A percentile compares a stretch with the other conserved stretches of the same genome.
Conservation (phyloP, 2,329 filamentous ascomycete genomes). For the Balansia obtecta region DNA sequence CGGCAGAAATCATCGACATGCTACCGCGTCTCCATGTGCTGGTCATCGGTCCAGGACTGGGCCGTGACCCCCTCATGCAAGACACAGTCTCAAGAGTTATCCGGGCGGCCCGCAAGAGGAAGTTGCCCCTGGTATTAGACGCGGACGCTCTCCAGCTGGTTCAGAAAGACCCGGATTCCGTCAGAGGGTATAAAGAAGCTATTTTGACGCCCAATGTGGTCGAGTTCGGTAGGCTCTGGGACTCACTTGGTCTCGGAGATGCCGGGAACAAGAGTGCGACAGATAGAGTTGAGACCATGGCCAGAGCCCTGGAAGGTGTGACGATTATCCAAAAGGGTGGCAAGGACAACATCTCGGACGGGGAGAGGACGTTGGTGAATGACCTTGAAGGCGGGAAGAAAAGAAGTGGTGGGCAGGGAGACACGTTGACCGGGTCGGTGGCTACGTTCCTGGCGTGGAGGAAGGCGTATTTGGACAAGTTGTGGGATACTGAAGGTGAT, state of each 20-base stretch:
- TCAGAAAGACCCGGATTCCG: conserved; percentile 59
- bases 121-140: conserved; percentile 77
- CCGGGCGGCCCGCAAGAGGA: conserved; percentile 56
- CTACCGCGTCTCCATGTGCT: conserved; percentile 80
- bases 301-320: conserved; percentile 69
- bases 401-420: conserved; percentile 86
- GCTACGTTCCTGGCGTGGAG: conserved; percentile 85
- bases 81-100: conserved; percentile 72
- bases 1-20: conserved; percentile 61
- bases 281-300: conserved; percentile 49
- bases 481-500: conserved; percentile 53
- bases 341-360: conserved; percentile 74
- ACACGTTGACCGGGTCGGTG: conserved; percentile 82
- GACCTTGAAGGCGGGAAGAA: conserved; percentile 76
- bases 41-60: conserved; percentile 84
- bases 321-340: conserved; percentile 84
- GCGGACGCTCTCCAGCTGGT: conserved; percentile 79
- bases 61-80: conserved; percentile 82
- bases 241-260: conserved; percentile 56
- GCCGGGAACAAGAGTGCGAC: conserved; percentile 22
- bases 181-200: conserved; percentile 70
- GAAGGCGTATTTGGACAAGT: conserved; percentile 67
- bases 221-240: conserved; percentile 75
- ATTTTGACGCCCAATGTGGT: conserved; percentile 93
- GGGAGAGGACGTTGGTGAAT: conserved; percentile 58